A percentile compares a stretch with the other conserved stretches of the same genome.
Evolutionary conservation across 768 basidiomycete species (phyloP).

Genomic region (Lactarius tabidus): DNA sequence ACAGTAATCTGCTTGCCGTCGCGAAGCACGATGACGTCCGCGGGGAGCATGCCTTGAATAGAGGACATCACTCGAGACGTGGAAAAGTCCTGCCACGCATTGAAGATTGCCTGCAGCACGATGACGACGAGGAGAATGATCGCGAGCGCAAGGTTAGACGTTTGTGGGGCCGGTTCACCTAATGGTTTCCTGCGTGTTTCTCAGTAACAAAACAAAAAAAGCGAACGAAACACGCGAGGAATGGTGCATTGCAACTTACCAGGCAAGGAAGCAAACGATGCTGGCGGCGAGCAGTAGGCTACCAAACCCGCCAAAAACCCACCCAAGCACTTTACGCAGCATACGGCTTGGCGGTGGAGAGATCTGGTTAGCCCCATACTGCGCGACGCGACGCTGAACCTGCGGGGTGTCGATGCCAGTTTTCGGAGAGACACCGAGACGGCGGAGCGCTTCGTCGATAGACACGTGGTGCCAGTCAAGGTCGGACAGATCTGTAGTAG

Average conservation of each 20-base stretch:
- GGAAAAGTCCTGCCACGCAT: conserved; percentile 53
- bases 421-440: conserved; percentile 40
- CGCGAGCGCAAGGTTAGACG: conserved; percentile 57
- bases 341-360: conserved; percentile 46
- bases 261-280: conserved; percentile 55
- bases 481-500: conserved; percentile 11
- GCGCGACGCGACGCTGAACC: conserved; percentile 42
- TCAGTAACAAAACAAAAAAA: neutral
- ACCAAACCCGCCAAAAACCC: conserved; percentile 53
- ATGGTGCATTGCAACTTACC: conserved; percentile 28
- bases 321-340: conserved; percentile 44
- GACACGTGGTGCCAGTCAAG: conserved; percentile 24
- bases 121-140: conserved; percentile 48
- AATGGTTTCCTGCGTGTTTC: conserved; percentile 47
- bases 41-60: conserved; percentile 62
- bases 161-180: conserved; percentile 48
- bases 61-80: conserved; percentile 57
- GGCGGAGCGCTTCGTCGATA: conserved; percentile 20
- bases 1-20: conserved; percentile 44
- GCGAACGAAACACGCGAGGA: neutral
- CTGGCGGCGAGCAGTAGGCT: conserved; percentile 42
- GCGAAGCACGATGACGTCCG: conserved; percentile 58
- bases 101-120: conserved; percentile 39
- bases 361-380: conserved; percentile 48
- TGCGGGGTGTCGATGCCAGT: conserved; percentile 48